Evolutionary conservation across 257 asterid genomes (phyloP).

Genomic region (Solanum piurae): DNA sequence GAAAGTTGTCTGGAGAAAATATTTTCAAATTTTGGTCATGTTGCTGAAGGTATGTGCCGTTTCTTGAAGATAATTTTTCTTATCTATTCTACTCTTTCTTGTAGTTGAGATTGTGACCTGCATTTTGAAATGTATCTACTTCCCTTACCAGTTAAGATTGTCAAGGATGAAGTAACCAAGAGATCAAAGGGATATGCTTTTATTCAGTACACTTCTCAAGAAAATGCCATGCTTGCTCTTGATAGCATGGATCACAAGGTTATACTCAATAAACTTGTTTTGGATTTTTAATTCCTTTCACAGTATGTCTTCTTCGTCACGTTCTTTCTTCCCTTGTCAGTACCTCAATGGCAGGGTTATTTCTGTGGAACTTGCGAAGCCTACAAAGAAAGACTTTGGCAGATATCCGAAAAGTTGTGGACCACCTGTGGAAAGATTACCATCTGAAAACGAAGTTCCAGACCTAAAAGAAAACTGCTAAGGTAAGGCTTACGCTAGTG

Average conservation of each 20-base stretch:
- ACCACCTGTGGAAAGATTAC: slow-evolving; percentile 26
- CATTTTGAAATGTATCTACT: neutral
- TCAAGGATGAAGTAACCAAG: slow-evolving; percentile 32
- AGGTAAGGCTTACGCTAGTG: neutral
- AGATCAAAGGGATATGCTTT: slow-evolving; percentile 52
- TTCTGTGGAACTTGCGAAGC: slow-evolving; percentile 42
- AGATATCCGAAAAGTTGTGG: slow-evolving; percentile 38
- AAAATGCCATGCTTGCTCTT: slow-evolving; percentile 45
- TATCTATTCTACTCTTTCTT: neutral
- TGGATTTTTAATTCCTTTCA: neutral
- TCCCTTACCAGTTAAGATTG: slow-evolving; percentile 26
- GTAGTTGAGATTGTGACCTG: neutral
- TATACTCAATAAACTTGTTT: neutral
- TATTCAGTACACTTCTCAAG: slow-evolving; percentile 52
- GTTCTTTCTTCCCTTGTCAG: slow-evolving; percentile 11
- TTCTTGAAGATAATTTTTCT: neutral
- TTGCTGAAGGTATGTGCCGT: slow-evolving; percentile 43
- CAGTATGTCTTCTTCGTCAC: neutral
- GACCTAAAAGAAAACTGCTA: neutral
- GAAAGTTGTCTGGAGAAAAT: slow-evolving; percentile 36
- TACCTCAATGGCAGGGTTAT: slow-evolving; percentile 37
- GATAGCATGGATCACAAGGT: slow-evolving; percentile 67
- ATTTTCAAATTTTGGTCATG: slow-evolving; percentile 50
- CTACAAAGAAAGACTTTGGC: slow-evolving; percentile 26
- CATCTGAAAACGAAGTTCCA: slow-evolving; percentile 4